Evolutionary conservation across 176 grass and related monocot species (phyloP).

Genomic region (Pontederia crassipes): DNA sequence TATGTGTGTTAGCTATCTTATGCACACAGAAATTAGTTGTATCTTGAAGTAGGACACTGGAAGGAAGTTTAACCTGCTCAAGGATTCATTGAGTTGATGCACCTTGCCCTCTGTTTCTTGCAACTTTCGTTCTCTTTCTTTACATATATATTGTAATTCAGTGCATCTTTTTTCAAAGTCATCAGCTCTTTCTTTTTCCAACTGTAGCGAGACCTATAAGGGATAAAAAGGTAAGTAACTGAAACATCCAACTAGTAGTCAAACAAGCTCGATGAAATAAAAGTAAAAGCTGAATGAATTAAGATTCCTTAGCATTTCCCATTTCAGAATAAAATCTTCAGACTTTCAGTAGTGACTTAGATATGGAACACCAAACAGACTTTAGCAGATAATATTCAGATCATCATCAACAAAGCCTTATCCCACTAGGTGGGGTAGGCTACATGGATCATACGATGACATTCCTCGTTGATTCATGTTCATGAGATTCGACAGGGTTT

Average conservation of each 20-base stretch:
- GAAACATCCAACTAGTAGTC: not conserved
- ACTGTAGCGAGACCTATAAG: slow-evolving; percentile 35
- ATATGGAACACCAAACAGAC: no score
- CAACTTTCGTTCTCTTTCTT: slow-evolving; percentile 31
- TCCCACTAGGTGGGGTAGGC: no score
- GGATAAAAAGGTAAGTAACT: not conserved
- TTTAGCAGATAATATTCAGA: no score
- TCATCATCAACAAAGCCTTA: no score
- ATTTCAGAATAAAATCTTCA: no score
- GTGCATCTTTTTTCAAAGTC: slow-evolving; percentile 21
- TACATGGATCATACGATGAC: no score
- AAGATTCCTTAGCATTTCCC: no score
- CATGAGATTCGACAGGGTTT: no score
- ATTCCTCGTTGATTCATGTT: no score
- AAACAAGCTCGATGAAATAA: not conserved
- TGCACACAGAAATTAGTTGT: slow-evolving; percentile 19
- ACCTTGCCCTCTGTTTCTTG: slow-evolving; percentile 38
- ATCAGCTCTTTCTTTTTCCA: slow-evolving; percentile 31
- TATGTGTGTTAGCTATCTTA: not conserved
- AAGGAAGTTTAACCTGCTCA: slow-evolving; percentile 51
- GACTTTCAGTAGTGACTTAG: no score
- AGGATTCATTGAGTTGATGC: slow-evolving; percentile 58
- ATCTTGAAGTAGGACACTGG: slow-evolving; percentile 24
- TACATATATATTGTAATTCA: slow-evolving; percentile 34
- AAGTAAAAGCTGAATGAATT: not conserved